Evolutionary conservation across 2,329 filamentous ascomycete genomes (phyloP).

Genomic region (Corinectria fuckeliana): DNA sequence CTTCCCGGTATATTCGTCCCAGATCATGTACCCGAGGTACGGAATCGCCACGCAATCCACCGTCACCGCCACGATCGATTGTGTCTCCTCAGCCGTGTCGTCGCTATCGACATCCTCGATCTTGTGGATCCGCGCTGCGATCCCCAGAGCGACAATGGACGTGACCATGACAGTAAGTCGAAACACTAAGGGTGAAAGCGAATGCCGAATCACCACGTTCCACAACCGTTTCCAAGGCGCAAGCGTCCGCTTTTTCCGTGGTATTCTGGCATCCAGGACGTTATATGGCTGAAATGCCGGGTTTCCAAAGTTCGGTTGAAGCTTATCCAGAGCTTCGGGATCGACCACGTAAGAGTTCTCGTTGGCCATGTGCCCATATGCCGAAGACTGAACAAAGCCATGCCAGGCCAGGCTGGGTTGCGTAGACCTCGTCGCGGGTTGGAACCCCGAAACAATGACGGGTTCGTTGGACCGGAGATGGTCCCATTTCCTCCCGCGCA

Average conservation of each 20-base stretch:
- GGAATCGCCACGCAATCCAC: slow-evolving; percentile 89
- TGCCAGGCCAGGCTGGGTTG: slow-evolving; percentile 56
- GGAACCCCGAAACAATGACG: slow-evolving; percentile 61
- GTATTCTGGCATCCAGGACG: slow-evolving; percentile 36
- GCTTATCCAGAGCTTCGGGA: slow-evolving; percentile 50
- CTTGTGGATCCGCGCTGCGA: slow-evolving; percentile 77
- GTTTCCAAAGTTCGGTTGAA: slow-evolving; percentile 56
- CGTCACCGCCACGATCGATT: slow-evolving; percentile 85
- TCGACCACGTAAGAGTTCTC: slow-evolving; percentile 58
- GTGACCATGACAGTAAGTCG: slow-evolving; percentile 84
- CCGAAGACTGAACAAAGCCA: slow-evolving; percentile 60
- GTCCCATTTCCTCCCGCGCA: slow-evolving; percentile 62
- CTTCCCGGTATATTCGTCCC: slow-evolving; percentile 94
- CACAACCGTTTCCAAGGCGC: slow-evolving; percentile 64
- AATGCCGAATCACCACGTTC: slow-evolving; percentile 75
- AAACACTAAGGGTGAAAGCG: slow-evolving; percentile 84
- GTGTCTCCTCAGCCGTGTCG: slow-evolving; percentile 66
- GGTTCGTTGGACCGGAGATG: slow-evolving; percentile 65
- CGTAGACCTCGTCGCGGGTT: slow-evolving; percentile 43
- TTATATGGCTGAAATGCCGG: slow-evolving; percentile 44
- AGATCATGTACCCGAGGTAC: slow-evolving; percentile 93
- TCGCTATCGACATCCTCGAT: slow-evolving; percentile 55
- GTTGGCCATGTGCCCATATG: slow-evolving; percentile 55
- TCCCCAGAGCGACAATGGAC: slow-evolving; percentile 79
- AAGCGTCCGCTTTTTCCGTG: slow-evolving; percentile 40